Evolutionary conservation across 495 filamentous ascomycete genomes (phyloP), one percentile per base, ranked within the genome.

Genomic region (Podospora australis): DNA sequence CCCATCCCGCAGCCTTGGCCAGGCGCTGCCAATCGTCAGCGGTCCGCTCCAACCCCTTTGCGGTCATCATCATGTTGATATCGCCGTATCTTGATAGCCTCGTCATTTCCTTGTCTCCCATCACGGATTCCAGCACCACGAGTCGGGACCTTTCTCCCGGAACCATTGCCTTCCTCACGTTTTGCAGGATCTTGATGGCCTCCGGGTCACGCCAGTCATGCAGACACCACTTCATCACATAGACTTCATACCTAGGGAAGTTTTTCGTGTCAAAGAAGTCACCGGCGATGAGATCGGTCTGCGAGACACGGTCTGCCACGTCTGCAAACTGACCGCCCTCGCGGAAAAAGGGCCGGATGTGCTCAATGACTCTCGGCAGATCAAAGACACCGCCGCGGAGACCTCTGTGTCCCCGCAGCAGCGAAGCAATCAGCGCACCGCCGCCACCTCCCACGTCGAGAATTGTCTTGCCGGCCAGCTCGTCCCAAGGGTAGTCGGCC

Each of bases 401-500:
- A 4, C 2, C 30, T 2, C 16, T 8, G 25, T 53, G 23, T 8
- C 21, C 28, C 4, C 56, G 54, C 3, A 59, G 45, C 11, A 59
- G 13, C 46, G 24, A 34, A n/a, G 32, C 55, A 13, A 57, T 39
- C 6, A 57, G 38, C 9, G 9, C 52, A 2, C 55, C 55, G 26
- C 52, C 46, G n/a, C 55, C 55, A 13, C 55, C 55, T 2, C 49
- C 23, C 21, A 52, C 17, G 14, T 52, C 49, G 13, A 47, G 16
- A 2, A 66, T 43, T 3, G 36, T 43, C 3, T 13, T 13, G 19
- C 22, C 41, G 4, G 13, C 22, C 2, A 52, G 19, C 20, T 59
- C 58, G 7, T 56, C 50, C 64, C 63, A 68, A 1, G 56, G 58
- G 44, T 66, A 68, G 41, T 66, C 63, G 20, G 43, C 54, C 6